A percentile compares a stretch with the other conserved stretches of the same genome.
Evolutionary conservation across 2,329 filamentous ascomycete species (phyloP).

Genomic region (Emmonsiellopsis sp.): DNA sequence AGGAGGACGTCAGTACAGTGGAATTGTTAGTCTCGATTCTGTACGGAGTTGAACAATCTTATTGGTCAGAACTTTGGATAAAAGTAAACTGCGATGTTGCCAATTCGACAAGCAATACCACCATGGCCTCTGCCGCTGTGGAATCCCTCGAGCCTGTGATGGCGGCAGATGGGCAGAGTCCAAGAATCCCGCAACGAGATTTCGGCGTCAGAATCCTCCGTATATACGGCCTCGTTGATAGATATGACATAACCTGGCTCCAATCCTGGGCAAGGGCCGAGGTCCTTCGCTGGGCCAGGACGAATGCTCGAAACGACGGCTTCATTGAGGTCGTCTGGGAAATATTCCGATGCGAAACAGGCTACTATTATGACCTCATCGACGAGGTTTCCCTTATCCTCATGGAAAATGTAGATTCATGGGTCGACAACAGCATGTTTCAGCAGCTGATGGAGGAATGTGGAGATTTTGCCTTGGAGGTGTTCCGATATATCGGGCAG

Average conservation of each 20-base stretch:
- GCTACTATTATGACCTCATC: neutral
- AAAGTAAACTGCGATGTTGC: neutral
- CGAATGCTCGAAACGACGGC: neutral
- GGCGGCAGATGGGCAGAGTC: neutral
- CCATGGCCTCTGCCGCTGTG: neutral
- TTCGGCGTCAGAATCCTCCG: neutral
- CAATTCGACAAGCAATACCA: neutral
- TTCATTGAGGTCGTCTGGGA: neutral
- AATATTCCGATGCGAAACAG: neutral
- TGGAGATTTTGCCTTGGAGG: neutral
- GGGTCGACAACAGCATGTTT: neutral
- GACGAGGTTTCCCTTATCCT: neutral
- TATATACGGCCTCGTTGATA: neutral
- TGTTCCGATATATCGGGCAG: neutral
- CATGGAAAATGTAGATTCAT: neutral
- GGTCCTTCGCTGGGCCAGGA: neutral
- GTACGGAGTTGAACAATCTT: neutral
- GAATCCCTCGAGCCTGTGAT: neutral
- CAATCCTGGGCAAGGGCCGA: neutral
- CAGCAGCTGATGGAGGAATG: neutral
- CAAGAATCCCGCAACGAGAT: neutral
- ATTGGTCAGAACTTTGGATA: neutral
- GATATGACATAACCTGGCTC: neutral
- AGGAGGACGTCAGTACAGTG: neutral
- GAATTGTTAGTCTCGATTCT: conserved; percentile 1